These are phyloP conservation scores for Entomortierella parvispora DNA, from an alignment of 192 early-diverging fungal species.

Conservation along the genomic window DNA sequence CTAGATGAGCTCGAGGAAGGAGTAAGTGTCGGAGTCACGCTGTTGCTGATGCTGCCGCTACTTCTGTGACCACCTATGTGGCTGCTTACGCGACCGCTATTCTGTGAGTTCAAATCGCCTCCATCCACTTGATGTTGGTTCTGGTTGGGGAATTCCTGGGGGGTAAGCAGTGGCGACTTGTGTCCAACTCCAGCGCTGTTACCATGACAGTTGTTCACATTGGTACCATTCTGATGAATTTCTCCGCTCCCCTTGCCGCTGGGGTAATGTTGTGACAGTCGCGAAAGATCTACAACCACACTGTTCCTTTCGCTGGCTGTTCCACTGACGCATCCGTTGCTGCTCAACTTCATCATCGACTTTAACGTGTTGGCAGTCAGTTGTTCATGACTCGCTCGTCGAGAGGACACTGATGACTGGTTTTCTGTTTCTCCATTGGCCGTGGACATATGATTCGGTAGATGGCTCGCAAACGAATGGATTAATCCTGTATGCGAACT, in stretches of 20 bases:
- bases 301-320: background rate
- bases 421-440: background rate
- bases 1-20: conserved; percentile 19
- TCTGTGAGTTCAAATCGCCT: conserved; percentile 11
- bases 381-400: conserved; percentile 33
- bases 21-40: too few species aligned
- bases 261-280: too few species aligned
- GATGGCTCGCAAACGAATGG: conserved; percentile 15
- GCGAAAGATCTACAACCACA: background rate
- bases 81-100: background rate
- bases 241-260: background rate
- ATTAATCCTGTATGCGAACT: conserved; percentile 22
- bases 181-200: background rate
- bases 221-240: background rate
- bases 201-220: background rate
- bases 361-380: conserved; percentile 31
- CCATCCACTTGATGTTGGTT: background rate
- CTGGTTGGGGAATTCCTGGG: background rate
- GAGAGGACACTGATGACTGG: conserved; percentile 33
- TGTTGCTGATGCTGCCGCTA: background rate
- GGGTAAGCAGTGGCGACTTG: too few species aligned
- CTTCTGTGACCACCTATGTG: conserved; percentile 4
- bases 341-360: conserved; percentile 17
- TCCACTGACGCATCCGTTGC: background rate
- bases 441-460: conserved; percentile 19